phyloP scores from a whole-genome alignment of 2,329 filamentous ascomycete genomes.

The Daldinia sp. region DNA sequence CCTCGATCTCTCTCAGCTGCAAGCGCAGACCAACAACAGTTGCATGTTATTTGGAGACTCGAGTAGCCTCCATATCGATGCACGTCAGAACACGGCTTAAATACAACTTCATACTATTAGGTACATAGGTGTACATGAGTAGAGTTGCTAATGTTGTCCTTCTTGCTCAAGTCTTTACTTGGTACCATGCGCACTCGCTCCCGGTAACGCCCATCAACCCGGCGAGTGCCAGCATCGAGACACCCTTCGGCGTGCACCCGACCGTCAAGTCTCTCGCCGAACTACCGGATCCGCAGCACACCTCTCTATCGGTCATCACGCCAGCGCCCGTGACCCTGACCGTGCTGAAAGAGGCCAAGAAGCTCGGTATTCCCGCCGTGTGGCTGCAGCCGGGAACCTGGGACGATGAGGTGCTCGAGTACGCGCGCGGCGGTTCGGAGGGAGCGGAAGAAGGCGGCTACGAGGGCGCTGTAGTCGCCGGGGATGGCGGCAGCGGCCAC shows the following conservation, averaged over 20 bases:
- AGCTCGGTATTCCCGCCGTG: constrained; percentile 75
- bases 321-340: constrained; percentile 79
- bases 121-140: no score
- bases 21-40: constrained; percentile 19
- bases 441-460: constrained; percentile 59
- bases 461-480: constrained; percentile 71
- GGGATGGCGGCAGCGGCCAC: constrained; percentile 67
- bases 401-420: constrained; percentile 76
- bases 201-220: constrained; percentile 88
- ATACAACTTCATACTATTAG: constrained; percentile 7
- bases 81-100: constrained; percentile 6
- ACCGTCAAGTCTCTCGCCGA: constrained; percentile 72
- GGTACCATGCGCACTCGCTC: constrained; percentile 82
- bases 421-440: constrained; percentile 58
- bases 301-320: constrained; percentile 86
- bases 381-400: constrained; percentile 94
- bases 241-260: constrained; percentile 64
- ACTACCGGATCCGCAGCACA: constrained; percentile 72
- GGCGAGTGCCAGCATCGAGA: constrained; percentile 67
- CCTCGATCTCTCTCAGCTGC: constrained; percentile 24
- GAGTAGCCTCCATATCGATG: constrained; percentile 14
- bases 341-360: constrained; percentile 79
- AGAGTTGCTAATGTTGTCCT: not conserved
- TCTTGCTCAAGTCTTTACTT: constrained; percentile 74
- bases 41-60: constrained; percentile 3